A percentile compares a stretch with the other conserved stretches of the same genome.
phyloP scores from a whole-genome alignment of 2,329 filamentous ascomycete species.

The Phyllachora maydis region DNA sequence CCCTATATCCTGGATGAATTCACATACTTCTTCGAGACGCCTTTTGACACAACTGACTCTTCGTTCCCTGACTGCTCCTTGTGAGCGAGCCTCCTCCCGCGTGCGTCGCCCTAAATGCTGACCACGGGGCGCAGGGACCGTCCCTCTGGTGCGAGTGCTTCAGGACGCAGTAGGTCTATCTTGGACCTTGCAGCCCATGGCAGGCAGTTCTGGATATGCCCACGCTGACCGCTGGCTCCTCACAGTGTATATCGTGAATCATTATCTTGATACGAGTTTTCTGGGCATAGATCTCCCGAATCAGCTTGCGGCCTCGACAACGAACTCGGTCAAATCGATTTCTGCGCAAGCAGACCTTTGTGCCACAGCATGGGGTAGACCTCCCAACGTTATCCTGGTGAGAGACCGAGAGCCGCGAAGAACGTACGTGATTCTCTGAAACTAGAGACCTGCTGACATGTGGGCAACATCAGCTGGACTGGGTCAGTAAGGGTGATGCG shows the following conservation, averaged over 20 bases:
- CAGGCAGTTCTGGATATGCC: too few species aligned
- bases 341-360: slow-evolving; percentile 17
- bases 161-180: too few species aligned
- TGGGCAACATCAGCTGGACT: slow-evolving; percentile 2
- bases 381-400: slow-evolving; percentile 14
- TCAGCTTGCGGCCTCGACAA: slow-evolving; percentile 13
- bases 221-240: too few species aligned
- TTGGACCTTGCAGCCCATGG: too few species aligned
- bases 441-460: background rate
- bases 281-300: slow-evolving; percentile 11
- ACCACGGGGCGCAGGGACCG: too few species aligned
- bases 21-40: slow-evolving; percentile 50
- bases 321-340: slow-evolving; percentile 23
- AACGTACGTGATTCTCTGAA: background rate
- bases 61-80: slow-evolving; percentile 44
- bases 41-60: slow-evolving; percentile 38
- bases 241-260: slow-evolving; percentile 39
- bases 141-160: slow-evolving; percentile 20
- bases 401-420: slow-evolving; percentile 1
- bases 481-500: slow-evolving; percentile 2
- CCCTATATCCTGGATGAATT: slow-evolving; percentile 46
- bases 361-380: slow-evolving; percentile 9
- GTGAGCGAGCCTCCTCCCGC: too few species aligned
- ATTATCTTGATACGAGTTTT: slow-evolving; percentile 33
- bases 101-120: too few species aligned